Base-by-base conservation (phyloP, 2,329 filamentous ascomycete species). In the Reticulascus tulasneorum region DNA sequence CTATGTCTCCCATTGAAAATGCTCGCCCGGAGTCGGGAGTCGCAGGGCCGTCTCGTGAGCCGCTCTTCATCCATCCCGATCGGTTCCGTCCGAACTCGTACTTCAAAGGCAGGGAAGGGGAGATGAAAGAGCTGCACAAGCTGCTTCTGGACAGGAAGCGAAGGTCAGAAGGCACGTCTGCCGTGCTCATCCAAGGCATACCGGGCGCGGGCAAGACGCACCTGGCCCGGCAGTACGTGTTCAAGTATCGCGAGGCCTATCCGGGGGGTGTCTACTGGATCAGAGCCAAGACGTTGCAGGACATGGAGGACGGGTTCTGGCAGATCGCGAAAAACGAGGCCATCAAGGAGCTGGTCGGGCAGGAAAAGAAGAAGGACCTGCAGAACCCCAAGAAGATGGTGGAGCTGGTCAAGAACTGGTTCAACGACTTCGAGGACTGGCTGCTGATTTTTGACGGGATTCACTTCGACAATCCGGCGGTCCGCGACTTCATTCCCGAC, bases 251-350 rank as follows among this genome's bases (percentile, higher is more conserved):
- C 23, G 58, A 67, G 5, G 63, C 75, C 41, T 86, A 81, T 47
- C 71, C 75, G 0, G 80, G 79, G 2, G 82, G 82, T 2, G 68
- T 84, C 27, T 86, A 83, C 54, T 86, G 82, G 82, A 69, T 85
- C 12, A 71, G 79, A 31, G 77, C 79, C 8, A 81, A 78, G 45
- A 77, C 74, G 1, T 53, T 66, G 4, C 62, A 75, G 34, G 77
- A 82, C 32, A 65, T 78, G 22, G 72, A 73, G 34, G 73, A 77
- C 30, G 77, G 76, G 21, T 85, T 75, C 51, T 82, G 77, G 74
- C 74, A 79, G 31, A 82, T 86, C 43, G 79, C 77, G 2, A 73
- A 74, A 50, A 72, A 70, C 11, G 72, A 71, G 12, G 69, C 67
- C 1, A 51, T 78, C 16, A 65, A 64, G 16, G 69, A 69, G 24